phyloP scores from a whole-genome alignment of 2,329 filamentous ascomycete genomes.

The Xylaria sp. region DNA sequence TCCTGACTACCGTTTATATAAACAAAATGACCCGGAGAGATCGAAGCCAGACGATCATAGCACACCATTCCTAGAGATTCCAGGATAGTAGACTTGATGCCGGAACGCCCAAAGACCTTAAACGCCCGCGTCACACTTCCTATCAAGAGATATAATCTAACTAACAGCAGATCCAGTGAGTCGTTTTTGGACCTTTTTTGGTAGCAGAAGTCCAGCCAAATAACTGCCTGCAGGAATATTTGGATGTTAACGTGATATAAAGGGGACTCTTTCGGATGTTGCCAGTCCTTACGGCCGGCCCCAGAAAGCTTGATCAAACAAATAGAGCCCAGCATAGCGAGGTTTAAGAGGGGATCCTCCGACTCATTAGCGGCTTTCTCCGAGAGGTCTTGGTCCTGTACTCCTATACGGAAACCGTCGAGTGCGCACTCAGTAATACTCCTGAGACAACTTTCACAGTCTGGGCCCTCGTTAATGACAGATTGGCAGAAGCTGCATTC shows the following conservation, averaged over 20 bases:
- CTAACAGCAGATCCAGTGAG: slow-evolving; percentile 59
- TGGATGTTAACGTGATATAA: slow-evolving; percentile 42
- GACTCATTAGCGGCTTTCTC: slow-evolving; percentile 20
- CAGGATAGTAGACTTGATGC: slow-evolving; percentile 67
- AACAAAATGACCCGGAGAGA: slow-evolving; percentile 58
- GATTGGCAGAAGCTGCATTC: slow-evolving; percentile 35
- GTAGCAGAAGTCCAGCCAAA: slow-evolving; percentile 62
- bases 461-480: neutral
- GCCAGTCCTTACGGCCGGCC: slow-evolving; percentile 15
- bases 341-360: slow-evolving; percentile 42
- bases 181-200: slow-evolving; percentile 57
- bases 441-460: slow-evolving; percentile 41
- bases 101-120: slow-evolving; percentile 61
- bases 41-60: slow-evolving; percentile 63
- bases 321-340: slow-evolving; percentile 43
- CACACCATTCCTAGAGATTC: slow-evolving; percentile 65
- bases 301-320: slow-evolving; percentile 45
- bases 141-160: slow-evolving; percentile 62
- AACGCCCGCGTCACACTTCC: slow-evolving; percentile 60
- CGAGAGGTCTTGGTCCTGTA: slow-evolving; percentile 33
- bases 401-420: slow-evolving; percentile 35
- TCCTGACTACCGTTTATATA: slow-evolving; percentile 4
- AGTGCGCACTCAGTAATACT: slow-evolving; percentile 39
- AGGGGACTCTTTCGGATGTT: slow-evolving; percentile 33
- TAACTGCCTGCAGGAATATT: slow-evolving; percentile 58